Evolutionary conservation across 176 grass and related monocot species (phyloP).

Genomic region (Juncus inflexus): DNA sequence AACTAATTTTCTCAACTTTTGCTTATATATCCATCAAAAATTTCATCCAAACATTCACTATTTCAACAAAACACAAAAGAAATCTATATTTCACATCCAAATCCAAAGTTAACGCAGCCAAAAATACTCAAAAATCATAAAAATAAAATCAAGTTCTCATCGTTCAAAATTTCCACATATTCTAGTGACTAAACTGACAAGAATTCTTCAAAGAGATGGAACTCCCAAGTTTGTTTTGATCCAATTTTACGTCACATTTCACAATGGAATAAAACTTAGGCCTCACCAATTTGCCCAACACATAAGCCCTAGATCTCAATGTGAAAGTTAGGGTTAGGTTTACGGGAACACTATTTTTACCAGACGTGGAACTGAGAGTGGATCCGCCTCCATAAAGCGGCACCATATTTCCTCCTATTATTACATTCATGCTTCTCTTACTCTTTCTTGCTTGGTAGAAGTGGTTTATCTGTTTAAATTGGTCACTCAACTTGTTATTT

Average conservation of each 20-base stretch:
- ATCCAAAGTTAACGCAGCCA: neutral
- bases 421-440: constrained; percentile 45
- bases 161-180: constrained; percentile 6
- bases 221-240: constrained; percentile 52
- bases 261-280: constrained; percentile 75
- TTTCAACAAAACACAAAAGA: too few species aligned
- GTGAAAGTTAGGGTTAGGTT: constrained; percentile 52
- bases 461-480: constrained; percentile 47
- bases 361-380: constrained; percentile 49
- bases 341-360: constrained; percentile 32
- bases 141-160: neutral
- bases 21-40: neutral
- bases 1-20: neutral
- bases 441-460: constrained; percentile 96
- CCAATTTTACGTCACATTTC: constrained; percentile 47
- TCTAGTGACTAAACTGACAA: constrained; percentile 36
- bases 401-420: constrained; percentile 49
- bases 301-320: constrained; percentile 62
- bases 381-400: constrained; percentile 83
- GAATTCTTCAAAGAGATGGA: constrained; percentile 43
- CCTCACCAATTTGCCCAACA: constrained; percentile 77
- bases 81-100: constrained; percentile 6
- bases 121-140: constrained; percentile 13
- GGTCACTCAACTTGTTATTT: neutral
- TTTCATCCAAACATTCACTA: neutral